Evolutionary conservation across 192 early-diverging fungal genomes (phyloP).

Genomic region (Rhizophagus prolifer): DNA sequence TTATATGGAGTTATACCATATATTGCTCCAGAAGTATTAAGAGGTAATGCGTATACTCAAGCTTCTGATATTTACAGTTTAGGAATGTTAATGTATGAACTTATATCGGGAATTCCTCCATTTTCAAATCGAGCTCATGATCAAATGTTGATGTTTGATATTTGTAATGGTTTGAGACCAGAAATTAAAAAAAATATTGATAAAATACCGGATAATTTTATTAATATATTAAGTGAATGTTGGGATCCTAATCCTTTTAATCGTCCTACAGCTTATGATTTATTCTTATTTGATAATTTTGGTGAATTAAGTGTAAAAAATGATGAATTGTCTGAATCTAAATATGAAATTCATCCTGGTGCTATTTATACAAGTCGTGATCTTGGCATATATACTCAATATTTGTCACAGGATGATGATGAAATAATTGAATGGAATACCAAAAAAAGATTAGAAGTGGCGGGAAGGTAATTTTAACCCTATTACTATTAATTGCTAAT

Average conservation of each 20-base stretch:
- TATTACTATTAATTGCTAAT: neutral
- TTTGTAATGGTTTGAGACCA: slow-evolving; percentile 36
- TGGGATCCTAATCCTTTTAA: slow-evolving; percentile 39
- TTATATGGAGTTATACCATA: slow-evolving; percentile 38
- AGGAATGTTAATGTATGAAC: slow-evolving; percentile 46
- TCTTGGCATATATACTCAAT: neutral
- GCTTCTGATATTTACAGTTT: slow-evolving; percentile 41
- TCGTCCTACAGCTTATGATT: slow-evolving; percentile 10
- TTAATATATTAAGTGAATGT: slow-evolving; percentile 37
- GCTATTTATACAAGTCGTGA: neutral
- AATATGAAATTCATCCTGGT: neutral
- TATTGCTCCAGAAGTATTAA: slow-evolving; percentile 34
- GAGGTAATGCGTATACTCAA: neutral
- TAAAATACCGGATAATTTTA: slow-evolving; percentile 35
- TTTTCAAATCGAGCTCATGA: slow-evolving; percentile 37
- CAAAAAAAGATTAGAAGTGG: neutral
- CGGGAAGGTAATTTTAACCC: neutral
- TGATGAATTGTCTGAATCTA: neutral
- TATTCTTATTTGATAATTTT: neutral
- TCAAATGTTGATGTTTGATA: slow-evolving; percentile 29
- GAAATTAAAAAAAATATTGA: slow-evolving; percentile 29
- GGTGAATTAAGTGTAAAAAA: neutral
- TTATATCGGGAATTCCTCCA: slow-evolving; percentile 36
- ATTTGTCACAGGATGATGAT: neutral
- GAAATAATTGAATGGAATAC: neutral